Evolutionary conservation across 2,329 filamentous ascomycete species (phyloP), one percentile per base, ranked within the genome.

Genomic region (Lecanicillium sp.): DNA sequence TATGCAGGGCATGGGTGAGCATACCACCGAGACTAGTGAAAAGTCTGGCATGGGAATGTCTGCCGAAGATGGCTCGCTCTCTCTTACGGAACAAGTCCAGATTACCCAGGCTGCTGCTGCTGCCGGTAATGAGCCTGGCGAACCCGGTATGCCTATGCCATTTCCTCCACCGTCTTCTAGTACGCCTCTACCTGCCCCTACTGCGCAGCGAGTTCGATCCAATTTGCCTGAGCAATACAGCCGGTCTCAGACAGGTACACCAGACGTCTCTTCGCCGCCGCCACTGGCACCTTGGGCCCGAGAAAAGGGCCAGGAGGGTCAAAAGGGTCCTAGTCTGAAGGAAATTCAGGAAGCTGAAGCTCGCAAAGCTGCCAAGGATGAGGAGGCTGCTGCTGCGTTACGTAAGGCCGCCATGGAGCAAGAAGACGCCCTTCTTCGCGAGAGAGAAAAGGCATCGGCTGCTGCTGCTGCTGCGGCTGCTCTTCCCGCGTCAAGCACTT

Each of bases 271-370:
- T 9, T 67, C 72, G 46, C 70, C 75, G 3, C 77, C 88, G 4
- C 86, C 90, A 0, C 67, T 95, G 48, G 92, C 92, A 1, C 92
- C 92, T 0, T 98, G 92, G 92, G 92, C 92, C 5, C 92, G 92
- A 58, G 88, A 96, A 47, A 74, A 75, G 3, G 82, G 84, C 35
- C 64, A 70, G 5, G 72, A 78, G 43, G 65, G 73, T 17, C 78
- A 85, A 29, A 94, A 85, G 60, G 89, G 88, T 0, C 92, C 90
- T 3, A 95, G 89, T 43, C 68, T 98, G 45, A 94, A 88, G 64
- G 89, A 98, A 56, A 98, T 98, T 17, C 92, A 98, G 59, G 90
- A 95, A 59, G 83, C 86, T 4, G 92, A 98, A 59, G 90, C 90
- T 27, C 86, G 84, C 54, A 94, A 92, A 58, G 89, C 89, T 9